phyloP scores from a whole-genome alignment of 2,329 filamentous ascomycete genomes.

The Aspergillus sp. region DNA sequence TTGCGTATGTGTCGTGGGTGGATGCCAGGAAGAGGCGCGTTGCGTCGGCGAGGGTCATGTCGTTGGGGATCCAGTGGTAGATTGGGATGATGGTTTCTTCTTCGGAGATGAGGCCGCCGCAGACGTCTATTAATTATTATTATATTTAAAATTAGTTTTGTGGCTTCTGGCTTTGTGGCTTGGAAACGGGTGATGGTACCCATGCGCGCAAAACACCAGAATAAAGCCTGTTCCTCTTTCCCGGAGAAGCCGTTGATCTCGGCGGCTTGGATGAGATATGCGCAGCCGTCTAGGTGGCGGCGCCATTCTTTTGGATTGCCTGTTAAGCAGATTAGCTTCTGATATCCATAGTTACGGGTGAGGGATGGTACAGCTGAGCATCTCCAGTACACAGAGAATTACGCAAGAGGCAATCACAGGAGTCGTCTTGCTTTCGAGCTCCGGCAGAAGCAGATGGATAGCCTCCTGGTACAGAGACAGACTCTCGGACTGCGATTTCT shows the following conservation, averaged over 20 bases:
- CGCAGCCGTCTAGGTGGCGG: constrained; percentile 54
- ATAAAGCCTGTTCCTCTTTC: constrained; percentile 52
- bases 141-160: too few relatives aligned
- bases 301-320: constrained; percentile 50
- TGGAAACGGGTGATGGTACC: constrained; percentile 24
- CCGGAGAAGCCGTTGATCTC: constrained; percentile 54
- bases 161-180: too few relatives aligned
- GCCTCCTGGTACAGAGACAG: constrained; percentile 53
- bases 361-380: constrained; percentile 46
- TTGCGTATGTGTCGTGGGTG: constrained; percentile 51
- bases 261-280: constrained; percentile 51
- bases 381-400: constrained; percentile 55
- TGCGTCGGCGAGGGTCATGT: constrained; percentile 24
- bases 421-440: constrained; percentile 48
- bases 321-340: neutral
- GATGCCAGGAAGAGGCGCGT: constrained; percentile 26
- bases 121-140: constrained; percentile 50
- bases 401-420: constrained; percentile 54
- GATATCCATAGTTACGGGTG: neutral
- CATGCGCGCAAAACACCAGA: constrained; percentile 59
- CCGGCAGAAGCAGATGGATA: constrained; percentile 50
- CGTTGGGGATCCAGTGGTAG: constrained; percentile 44
- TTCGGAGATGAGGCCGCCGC: constrained; percentile 54
- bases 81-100: constrained; percentile 52
- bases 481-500: constrained; percentile 44